Evolutionary conservation across 495 filamentous ascomycete species (phyloP).

Genomic region (Neurospora terricola): DNA sequence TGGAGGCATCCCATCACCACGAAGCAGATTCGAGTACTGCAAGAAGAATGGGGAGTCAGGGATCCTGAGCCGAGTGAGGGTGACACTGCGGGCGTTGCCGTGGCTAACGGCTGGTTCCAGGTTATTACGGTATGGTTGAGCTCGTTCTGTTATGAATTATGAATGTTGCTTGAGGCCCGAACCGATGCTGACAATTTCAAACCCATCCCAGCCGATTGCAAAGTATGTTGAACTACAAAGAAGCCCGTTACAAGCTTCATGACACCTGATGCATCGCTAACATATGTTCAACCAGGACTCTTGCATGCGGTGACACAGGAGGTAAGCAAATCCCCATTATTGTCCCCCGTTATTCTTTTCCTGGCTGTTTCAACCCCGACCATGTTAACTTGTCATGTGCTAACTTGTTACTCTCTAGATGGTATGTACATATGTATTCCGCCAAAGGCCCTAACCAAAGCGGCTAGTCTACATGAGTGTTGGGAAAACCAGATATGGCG

Average conservation of each 20-base stretch:
- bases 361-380: neutral
- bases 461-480: no score
- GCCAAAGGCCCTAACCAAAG: no score
- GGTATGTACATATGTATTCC: no score
- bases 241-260: no score
- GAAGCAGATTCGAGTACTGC: constrained; percentile 56
- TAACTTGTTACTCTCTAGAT: constrained; percentile 5
- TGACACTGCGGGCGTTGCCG: constrained; percentile 8
- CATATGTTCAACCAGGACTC: no score
- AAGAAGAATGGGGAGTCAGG: constrained; percentile 64
- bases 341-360: neutral
- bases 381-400: neutral
- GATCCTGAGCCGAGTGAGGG: constrained; percentile 35
- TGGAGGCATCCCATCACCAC: constrained; percentile 74
- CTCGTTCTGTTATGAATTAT: no score
- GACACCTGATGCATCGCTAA: no score
- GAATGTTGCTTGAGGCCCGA: no score
- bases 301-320: constrained; percentile 25
- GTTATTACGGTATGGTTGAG: constrained; percentile 43
- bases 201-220: constrained; percentile 7
- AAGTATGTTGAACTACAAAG: no score
- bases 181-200: neutral
- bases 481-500: no score
- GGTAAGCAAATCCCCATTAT: constrained; percentile 11
- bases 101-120: constrained; percentile 57